Percentiles rank a stretch among this genome's conserved stretches.
Evolutionary conservation across 169 alveolate species (phyloP).

Genomic region (Toxoplasma gondii): DNA sequence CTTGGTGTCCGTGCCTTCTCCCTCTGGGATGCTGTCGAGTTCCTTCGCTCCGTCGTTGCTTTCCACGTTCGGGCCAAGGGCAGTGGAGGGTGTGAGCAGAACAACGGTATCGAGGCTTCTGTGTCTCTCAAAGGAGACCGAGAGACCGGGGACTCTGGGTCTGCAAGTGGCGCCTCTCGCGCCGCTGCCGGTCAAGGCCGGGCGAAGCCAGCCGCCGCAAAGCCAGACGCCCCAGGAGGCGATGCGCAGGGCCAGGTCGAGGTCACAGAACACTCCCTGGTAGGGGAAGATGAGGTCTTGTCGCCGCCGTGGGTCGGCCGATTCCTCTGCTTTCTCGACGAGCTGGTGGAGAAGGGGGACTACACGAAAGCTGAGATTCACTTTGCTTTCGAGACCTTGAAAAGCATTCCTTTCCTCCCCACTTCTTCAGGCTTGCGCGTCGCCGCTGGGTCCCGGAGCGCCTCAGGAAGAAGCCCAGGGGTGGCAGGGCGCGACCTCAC

Average conservation of each 20-base stretch:
- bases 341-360: slow-evolving; percentile 25
- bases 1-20: slow-evolving; percentile 56
- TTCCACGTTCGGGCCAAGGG: background rate
- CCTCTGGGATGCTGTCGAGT: slow-evolving; percentile 57
- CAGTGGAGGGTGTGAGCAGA: slow-evolving; percentile 7
- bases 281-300: slow-evolving; percentile 4
- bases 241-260: background rate
- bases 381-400: slow-evolving; percentile 18
- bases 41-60: slow-evolving; percentile 36
- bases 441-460: slow-evolving; percentile 27
- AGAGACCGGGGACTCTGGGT: background rate
- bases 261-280: too few species aligned
- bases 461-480: slow-evolving; percentile 36
- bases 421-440: slow-evolving; percentile 45
- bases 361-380: background rate
- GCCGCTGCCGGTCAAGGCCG: background rate
- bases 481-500: background rate
- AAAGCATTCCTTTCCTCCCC: slow-evolving; percentile 51
- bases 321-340: slow-evolving; percentile 41
- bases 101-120: background rate
- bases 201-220: background rate
- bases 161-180: background rate
- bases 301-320: slow-evolving; percentile 56
- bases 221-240: background rate
- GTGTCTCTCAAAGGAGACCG: background rate